Base-by-base conservation (phyloP, 805 yeast species). In the Candida sithepensis region DNA sequence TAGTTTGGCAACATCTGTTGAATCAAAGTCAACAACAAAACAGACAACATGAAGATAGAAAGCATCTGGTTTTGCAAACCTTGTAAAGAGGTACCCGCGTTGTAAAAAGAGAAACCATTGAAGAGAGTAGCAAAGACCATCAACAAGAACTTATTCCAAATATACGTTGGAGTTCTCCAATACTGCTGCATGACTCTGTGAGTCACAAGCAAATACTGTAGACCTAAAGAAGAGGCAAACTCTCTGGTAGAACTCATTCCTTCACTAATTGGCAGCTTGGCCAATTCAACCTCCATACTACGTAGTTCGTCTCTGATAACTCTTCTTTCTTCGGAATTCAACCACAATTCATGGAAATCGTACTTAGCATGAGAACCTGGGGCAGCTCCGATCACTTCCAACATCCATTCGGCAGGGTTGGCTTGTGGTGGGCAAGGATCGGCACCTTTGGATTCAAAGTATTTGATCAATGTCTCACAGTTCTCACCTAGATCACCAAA, bases 401-500 rank as follows among this genome's bases (percentile, higher is more conserved):
- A 72, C 96, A 89, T 89, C 94, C 95, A 89, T 70, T 88, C 96
- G 13, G 91, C 92, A 28, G 92, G 94, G 55, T 86, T 86, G 4
- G 88, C 89, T 38, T 73, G 72, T 6, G 72, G 68, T 19, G 91
- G 90, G 69, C 91, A 85, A 46, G 71, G 69, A 22, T 73, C 76
- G 38, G 90, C 79, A 45, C 89, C 90, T 53, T 84, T 65, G 4
- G 64, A 61, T 63, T 85, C 89, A 58, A 85, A 84, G 61, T 85
- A 85, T 44, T 77, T 66, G 48, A 84, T 82, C 70, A 85, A 71
- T 3, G 79, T 72, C 12, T 48, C 41, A 48, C 69, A 81, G 56
- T 81, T 76, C 33, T 74, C 65, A 46, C 92, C 91, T 50, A 83
- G 68, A 42, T 83, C 86, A 51, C 91, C 92, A 63, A 84, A 85